These are phyloP conservation scores for Neurospora tetrasperma DNA, from an alignment of 495 filamentous ascomycete species.

Conservation along the genomic window DNA sequence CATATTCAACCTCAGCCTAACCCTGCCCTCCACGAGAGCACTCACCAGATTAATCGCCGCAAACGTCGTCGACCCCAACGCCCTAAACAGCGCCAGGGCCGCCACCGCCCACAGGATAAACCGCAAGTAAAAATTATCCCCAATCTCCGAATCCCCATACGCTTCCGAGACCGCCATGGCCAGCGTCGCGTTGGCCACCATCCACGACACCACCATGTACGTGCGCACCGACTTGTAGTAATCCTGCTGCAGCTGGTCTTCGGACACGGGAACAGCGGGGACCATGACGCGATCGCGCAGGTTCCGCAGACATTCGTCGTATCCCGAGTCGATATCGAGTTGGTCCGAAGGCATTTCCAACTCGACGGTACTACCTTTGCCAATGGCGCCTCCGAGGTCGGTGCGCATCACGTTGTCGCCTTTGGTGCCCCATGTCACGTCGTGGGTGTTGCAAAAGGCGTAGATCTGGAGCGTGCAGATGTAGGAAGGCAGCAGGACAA, in stretches of 20 bases:
- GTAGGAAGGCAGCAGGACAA: slow-evolving; percentile 80
- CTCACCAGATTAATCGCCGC: slow-evolving; percentile 73
- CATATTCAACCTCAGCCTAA: slow-evolving; percentile 49
- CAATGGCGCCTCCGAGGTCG: slow-evolving; percentile 77
- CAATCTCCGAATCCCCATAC: slow-evolving; percentile 59
- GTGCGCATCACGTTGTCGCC: slow-evolving; percentile 91
- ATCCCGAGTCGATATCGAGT: slow-evolving; percentile 94
- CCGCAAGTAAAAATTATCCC: slow-evolving; percentile 78
- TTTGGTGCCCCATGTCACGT: slow-evolving; percentile 98
- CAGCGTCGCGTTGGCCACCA: slow-evolving; percentile 82
- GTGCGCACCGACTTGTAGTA: slow-evolving; percentile 97
- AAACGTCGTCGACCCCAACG: slow-evolving; percentile 71
- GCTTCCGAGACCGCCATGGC: slow-evolving; percentile 91
- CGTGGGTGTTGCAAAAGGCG: slow-evolving; percentile 99
- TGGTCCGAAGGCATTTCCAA: slow-evolving; percentile 97
- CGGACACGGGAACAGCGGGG: slow-evolving; percentile 45
- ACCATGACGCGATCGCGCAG: slow-evolving; percentile 89
- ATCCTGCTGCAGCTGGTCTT: slow-evolving; percentile 86
- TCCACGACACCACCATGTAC: slow-evolving; percentile 98
- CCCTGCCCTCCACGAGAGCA: slow-evolving; percentile 73
- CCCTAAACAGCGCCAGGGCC: slow-evolving; percentile 70
- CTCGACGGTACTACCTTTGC: slow-evolving; percentile 60
- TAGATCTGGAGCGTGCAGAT: slow-evolving; percentile 98
- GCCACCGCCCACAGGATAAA: slow-evolving; percentile 94
- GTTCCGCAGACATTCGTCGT: slow-evolving; percentile 94